phyloP scores from a whole-genome alignment of 257 asterid genomes.

The Solanum verrucosum region DNA sequence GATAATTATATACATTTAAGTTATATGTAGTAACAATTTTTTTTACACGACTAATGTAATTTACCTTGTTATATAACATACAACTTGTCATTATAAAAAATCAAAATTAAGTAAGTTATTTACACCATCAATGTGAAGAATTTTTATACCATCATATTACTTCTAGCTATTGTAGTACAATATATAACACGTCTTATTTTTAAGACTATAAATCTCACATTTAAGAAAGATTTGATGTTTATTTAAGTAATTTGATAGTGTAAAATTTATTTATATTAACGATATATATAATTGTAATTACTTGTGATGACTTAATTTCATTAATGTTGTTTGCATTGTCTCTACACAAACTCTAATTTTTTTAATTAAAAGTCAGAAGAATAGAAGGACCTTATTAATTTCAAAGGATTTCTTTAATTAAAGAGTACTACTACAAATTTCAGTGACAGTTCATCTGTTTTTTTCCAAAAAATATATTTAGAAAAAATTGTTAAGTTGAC shows the following conservation, averaged over 20 bases:
- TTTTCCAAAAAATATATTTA: not conserved
- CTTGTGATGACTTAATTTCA: not conserved
- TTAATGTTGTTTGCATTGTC: not conserved
- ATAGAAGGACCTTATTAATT: not conserved
- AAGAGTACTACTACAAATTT: not conserved
- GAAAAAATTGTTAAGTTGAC: not conserved
- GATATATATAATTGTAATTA: not conserved
- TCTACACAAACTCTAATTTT: not conserved
- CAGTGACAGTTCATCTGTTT: not conserved
- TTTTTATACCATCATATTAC: not conserved
- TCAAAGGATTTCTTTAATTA: not conserved
- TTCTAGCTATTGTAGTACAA: not conserved
- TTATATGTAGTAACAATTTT: not conserved
- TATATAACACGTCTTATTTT: too few relatives aligned
- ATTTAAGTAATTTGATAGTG: not conserved
- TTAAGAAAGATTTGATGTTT: accelerated
- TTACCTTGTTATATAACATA: not conserved
- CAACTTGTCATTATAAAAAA: not conserved
- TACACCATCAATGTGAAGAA: not conserved
- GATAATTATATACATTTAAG: not conserved
- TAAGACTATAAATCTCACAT: not conserved
- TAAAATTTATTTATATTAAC: not conserved
- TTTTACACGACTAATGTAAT: not conserved
- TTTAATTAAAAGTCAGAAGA: not conserved
- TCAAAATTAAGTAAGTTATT: not conserved